Evolutionary conservation across 2,329 filamentous ascomycete genomes (phyloP).

Genomic region (Colletotrichum euphorbiae): DNA sequence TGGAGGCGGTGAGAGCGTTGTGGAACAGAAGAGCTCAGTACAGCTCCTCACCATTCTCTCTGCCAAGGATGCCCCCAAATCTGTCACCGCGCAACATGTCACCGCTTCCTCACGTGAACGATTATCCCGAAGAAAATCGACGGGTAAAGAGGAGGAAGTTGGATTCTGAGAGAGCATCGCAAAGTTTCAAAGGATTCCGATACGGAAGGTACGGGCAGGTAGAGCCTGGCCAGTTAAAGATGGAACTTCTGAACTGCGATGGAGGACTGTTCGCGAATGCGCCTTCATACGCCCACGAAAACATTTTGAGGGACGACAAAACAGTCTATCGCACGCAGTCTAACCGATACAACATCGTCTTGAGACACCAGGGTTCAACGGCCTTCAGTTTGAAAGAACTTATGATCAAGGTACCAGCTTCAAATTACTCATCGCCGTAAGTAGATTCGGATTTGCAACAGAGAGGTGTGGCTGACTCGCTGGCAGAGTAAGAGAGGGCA

Average conservation of each 20-base stretch:
- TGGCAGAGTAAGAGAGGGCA: conserved; percentile 84
- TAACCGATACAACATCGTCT: conserved; percentile 87
- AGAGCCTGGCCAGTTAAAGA: conserved; percentile 80
- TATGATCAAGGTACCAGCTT: conserved; percentile 83
- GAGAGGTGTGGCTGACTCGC: conserved; percentile 32
- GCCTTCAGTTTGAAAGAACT: conserved; percentile 88
- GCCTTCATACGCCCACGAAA: conserved; percentile 76
- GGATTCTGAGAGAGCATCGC: conserved; percentile 69
- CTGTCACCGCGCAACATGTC: conserved; percentile 49
- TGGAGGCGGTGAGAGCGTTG: conserved; percentile 38
- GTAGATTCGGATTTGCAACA: conserved; percentile 51
- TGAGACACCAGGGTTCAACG: conserved; percentile 83
- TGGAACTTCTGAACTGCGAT: conserved; percentile 93
- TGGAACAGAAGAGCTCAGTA: conserved; percentile 38
- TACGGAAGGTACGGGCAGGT: conserved; percentile 92
- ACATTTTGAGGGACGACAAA: conserved; percentile 83
- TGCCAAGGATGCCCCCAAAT: conserved; percentile 45
- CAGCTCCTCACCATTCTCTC: conserved; percentile 39
- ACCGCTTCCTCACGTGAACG: conserved; percentile 50
- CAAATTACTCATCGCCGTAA: conserved; percentile 87
- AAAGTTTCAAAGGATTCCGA: conserved; percentile 69
- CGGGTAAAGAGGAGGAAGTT: conserved; percentile 77
- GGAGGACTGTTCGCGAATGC: conserved; percentile 78
- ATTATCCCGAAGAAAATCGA: conserved; percentile 61
- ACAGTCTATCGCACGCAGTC: conserved; percentile 92